Evolutionary conservation across 1,139 yeast species (phyloP).

Genomic region (Hyphopichia burtonii): DNA sequence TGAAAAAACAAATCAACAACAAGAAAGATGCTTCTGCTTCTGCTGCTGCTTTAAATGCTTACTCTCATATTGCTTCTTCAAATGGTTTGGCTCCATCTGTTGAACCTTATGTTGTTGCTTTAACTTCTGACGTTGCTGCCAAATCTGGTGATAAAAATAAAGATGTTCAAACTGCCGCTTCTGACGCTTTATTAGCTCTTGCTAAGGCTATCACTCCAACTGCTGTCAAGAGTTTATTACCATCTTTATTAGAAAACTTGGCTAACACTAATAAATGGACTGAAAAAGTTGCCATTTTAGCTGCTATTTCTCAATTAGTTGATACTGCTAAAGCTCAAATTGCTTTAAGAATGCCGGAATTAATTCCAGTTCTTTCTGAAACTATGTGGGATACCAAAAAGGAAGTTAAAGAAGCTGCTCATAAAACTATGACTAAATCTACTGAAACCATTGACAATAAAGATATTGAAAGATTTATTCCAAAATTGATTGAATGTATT

Average conservation of each 20-base stretch:
- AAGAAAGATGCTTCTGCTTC: conserved; percentile 68
- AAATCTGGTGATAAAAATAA: conserved; percentile 90
- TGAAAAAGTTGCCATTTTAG: conserved; percentile 90
- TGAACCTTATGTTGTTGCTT: conserved; percentile 87
- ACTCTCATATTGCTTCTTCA: conserved; percentile 78
- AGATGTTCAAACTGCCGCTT: conserved; percentile 69
- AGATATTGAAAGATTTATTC: conserved; percentile 99
- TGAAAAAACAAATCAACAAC: conserved; percentile 72
- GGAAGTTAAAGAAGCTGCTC: conserved; percentile 96
- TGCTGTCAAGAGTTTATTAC: conserved; percentile 87
- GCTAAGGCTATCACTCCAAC: conserved; percentile 86
- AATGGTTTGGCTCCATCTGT: conserved; percentile 84
- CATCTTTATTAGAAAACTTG: conserved; percentile 71
- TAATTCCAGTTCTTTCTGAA: conserved; percentile 96
- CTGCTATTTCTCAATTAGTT: conserved; percentile 82
- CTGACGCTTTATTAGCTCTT: conserved; percentile 72
- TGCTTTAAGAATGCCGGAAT: conserved; percentile 98
- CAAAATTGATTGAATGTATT: conserved; percentile 94
- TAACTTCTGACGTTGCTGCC: conserved; percentile 66
- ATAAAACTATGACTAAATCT: conserved; percentile 91
- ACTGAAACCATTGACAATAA: conserved; percentile 98
- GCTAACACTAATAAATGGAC: conserved; percentile 90
- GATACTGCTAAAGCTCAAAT: conserved; percentile 94
- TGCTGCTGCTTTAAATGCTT: conserved; percentile 80
- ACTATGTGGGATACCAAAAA: conserved; percentile 99